Evolutionary conservation across 2,329 filamentous ascomycete species (phyloP).

Genomic region (Ophiobolus disseminans): DNA sequence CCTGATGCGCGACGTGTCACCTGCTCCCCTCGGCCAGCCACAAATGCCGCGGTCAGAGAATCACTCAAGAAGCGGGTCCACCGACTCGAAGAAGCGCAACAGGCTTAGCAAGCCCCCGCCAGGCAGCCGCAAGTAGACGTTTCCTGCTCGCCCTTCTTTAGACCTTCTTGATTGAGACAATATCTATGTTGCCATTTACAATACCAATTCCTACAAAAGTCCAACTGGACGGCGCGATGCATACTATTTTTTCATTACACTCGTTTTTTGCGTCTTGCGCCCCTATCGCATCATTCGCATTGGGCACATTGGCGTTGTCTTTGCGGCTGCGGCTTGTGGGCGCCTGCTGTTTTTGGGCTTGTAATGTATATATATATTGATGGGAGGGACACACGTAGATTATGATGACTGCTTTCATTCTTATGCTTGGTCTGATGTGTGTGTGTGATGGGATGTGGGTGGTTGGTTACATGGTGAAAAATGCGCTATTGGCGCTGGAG

Average conservation of each 20-base stretch:
- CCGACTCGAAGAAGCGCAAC: constrained; percentile 46
- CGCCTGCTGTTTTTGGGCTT: too few relatives aligned
- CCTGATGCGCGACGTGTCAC: constrained; percentile 44
- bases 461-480: too few relatives aligned
- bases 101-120: constrained; percentile 46
- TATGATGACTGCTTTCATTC: too few relatives aligned
- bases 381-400: too few relatives aligned
- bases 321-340: constrained; percentile 3
- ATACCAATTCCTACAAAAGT: constrained; percentile 19
- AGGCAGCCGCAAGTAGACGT: constrained; percentile 28
- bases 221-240: constrained; percentile 15
- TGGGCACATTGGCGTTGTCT: constrained; percentile 15
- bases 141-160: background rate
- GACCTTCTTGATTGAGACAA: constrained; percentile 6
- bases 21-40: constrained; percentile 36
- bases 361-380: background rate
- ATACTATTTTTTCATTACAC: constrained; percentile 10
- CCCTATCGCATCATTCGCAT: constrained; percentile 11
- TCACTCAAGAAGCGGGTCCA: constrained; percentile 40
- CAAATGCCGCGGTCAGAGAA: constrained; percentile 15
- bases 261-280: constrained; percentile 15
- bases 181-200: constrained; percentile 5
- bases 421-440: too few relatives aligned
- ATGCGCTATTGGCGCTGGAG: too few relatives aligned
- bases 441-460: too few relatives aligned